Conservation (phyloP, 1,139 yeast genomes). For the Debaryomyces fabryi region DNA sequence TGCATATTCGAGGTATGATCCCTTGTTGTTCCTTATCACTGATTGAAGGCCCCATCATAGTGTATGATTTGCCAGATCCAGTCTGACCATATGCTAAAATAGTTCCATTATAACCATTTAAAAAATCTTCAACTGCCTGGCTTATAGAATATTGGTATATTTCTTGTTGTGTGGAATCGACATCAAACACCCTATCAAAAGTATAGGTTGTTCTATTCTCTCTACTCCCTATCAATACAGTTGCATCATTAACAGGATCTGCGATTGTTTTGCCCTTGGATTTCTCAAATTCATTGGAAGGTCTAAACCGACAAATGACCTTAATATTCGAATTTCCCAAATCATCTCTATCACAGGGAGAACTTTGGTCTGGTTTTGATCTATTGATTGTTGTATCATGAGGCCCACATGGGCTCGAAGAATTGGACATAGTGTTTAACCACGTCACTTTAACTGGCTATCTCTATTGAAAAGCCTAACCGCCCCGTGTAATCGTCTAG, state of each 20-base stretch:
- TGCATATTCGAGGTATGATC: conserved; percentile 73
- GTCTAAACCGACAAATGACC: conserved; percentile 69
- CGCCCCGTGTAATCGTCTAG: not conserved
- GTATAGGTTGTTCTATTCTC: conserved; percentile 48
- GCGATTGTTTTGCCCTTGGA: conserved; percentile 23
- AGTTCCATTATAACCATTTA: conserved; percentile 83
- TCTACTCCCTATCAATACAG: conserved; percentile 32
- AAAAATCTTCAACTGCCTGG: conserved; percentile 65
- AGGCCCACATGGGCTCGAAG: conserved; percentile 4
- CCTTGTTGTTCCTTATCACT: conserved; percentile 50
- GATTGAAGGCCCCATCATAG: conserved; percentile 75
- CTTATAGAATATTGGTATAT: conserved; percentile 63
- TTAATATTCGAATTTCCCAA: conserved; percentile 43
- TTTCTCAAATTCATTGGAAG: conserved; percentile 42
- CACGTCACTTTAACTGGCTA: not conserved
- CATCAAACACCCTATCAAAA: conserved; percentile 68
- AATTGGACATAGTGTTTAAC: not conserved
- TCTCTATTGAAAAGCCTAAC: not conserved
- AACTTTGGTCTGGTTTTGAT: not conserved
- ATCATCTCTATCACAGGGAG: conserved; percentile 1
- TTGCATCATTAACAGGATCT: conserved; percentile 29
- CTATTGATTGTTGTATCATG: not conserved
- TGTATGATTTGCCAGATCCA: conserved; percentile 83
- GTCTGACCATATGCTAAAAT: conserved; percentile 89
- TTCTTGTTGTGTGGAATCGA: conserved; percentile 54